Conservation (phyloP, 768 basidiomycete species). For the Russula olivacea region DNA sequence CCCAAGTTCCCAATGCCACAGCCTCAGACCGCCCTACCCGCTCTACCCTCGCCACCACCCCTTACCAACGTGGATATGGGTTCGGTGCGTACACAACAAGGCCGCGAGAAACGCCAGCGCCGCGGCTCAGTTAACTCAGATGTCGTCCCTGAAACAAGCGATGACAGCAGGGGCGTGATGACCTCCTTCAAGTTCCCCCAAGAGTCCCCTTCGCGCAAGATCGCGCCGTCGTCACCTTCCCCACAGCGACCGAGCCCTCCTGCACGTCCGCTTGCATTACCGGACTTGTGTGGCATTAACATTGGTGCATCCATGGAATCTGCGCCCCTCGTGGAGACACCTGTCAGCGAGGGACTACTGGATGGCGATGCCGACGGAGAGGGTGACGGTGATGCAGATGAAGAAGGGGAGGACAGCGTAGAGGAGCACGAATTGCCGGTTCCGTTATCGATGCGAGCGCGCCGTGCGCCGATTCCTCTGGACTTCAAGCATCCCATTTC, state of each 20-base stretch:
- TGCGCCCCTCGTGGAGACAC: not conserved
- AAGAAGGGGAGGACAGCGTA: conserved; percentile 12
- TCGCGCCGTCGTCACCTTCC: conserved; percentile 37
- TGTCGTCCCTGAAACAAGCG: conserved; percentile 45
- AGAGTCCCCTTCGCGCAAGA: conserved; percentile 48
- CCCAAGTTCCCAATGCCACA: conserved; percentile 48
- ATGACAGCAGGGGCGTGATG: conserved; percentile 47
- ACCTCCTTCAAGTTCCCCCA: conserved; percentile 72
- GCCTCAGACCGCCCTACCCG: conserved; percentile 28
- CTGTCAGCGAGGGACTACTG: not conserved
- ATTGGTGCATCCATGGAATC: conserved; percentile 24
- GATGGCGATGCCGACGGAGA: conserved; percentile 28
- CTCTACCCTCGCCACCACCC: conserved; percentile 35
- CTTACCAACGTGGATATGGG: conserved; percentile 11
- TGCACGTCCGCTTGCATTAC: conserved; percentile 61
- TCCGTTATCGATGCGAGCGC: conserved; percentile 38
- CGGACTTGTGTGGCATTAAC: conserved; percentile 45
- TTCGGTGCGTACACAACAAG: conserved; percentile 47
- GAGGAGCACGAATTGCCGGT: conserved; percentile 31
- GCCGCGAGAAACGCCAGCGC: conserved; percentile 75
- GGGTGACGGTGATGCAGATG: conserved; percentile 22
- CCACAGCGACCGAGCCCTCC: conserved; percentile 37
- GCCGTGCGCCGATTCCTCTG: conserved; percentile 70
- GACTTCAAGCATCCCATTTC: conserved; percentile 65
- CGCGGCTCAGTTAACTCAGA: conserved; percentile 40